These are phyloP conservation scores for Sporothrix euskadiensis DNA, from an alignment of 2,329 filamentous ascomycete genomes.

Conservation along the genomic window DNA sequence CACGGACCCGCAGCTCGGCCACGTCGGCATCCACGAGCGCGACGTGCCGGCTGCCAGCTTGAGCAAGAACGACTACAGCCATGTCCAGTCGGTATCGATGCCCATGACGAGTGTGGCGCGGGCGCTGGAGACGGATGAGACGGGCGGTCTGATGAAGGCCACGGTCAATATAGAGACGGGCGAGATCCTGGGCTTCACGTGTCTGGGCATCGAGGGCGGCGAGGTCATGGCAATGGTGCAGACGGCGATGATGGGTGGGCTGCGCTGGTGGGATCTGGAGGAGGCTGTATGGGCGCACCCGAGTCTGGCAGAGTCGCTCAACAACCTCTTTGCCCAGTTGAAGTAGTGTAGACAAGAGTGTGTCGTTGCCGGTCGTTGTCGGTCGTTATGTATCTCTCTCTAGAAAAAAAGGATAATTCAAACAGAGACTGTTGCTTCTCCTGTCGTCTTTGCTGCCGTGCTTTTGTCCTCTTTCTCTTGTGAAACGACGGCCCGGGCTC, in stretches of 20 bases:
- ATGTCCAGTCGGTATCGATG: constrained; percentile 50
- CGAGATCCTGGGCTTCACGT: constrained; percentile 53
- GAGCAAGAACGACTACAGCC: constrained; percentile 29
- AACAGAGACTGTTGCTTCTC: background rate
- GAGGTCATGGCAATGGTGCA: constrained; percentile 57
- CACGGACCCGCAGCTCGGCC: constrained; percentile 56
- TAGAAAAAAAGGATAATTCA: background rate
- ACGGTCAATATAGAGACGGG: constrained; percentile 50
- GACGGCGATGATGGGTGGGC: constrained; percentile 52
- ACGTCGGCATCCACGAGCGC: constrained; percentile 50
- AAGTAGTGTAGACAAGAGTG: constrained; percentile 35
- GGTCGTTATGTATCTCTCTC: background rate
- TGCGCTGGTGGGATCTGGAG: constrained; percentile 49
- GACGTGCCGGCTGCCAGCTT: constrained; percentile 35
- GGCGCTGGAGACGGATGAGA: constrained; percentile 53
- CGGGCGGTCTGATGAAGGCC: constrained; percentile 55
- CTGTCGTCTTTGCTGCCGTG: background rate
- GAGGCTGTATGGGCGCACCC: constrained; percentile 54
- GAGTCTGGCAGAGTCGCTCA: constrained; percentile 52
- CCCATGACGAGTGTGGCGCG: constrained; percentile 54
- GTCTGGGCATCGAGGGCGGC: constrained; percentile 53
- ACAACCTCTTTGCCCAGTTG: constrained; percentile 51
- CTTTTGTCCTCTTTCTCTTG: constrained; percentile 20
- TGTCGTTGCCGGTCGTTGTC: background rate
- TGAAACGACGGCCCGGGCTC: constrained; percentile 41